Conservation (phyloP, 106 monocot species). For the Acorus gramineus region DNA sequence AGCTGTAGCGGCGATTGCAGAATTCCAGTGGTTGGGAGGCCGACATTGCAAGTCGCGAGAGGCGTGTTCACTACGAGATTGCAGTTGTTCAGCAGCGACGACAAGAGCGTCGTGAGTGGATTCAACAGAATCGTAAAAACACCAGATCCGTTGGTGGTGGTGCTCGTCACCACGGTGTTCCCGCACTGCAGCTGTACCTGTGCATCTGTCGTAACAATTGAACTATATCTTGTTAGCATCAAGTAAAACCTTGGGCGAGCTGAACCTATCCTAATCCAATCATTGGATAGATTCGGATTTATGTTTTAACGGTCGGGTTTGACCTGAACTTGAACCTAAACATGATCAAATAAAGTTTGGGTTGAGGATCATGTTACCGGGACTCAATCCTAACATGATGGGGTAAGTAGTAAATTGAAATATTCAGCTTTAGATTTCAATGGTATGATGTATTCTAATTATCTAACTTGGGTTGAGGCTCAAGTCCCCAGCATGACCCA, state of each 20-base stretch:
- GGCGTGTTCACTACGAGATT: constrained; percentile 38
- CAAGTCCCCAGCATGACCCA: too few species aligned
- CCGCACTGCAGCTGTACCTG: constrained; percentile 35
- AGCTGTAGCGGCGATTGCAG: constrained; percentile 20
- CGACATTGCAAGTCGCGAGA: constrained; percentile 26
- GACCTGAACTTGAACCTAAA: too few species aligned
- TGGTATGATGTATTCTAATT: too few species aligned
- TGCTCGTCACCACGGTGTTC: constrained; percentile 14
- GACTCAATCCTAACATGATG: too few species aligned
- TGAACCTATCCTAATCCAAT: neutral
- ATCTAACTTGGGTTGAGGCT: too few species aligned
- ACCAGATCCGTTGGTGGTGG: constrained; percentile 34
- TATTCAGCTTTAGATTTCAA: too few species aligned
- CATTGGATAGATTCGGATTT: too few species aligned
- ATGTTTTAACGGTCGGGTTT: too few species aligned
- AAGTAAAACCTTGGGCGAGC: neutral
- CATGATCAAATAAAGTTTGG: too few species aligned
- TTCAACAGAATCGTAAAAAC: constrained; percentile 18
- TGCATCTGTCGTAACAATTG: constrained; percentile 24
- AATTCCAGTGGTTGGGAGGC: constrained; percentile 13
- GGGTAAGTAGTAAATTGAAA: too few species aligned
- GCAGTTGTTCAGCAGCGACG: constrained; percentile 32
- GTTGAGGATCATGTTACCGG: too few species aligned
- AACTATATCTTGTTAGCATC: neutral
- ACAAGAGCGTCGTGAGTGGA: constrained; percentile 13